These are phyloP conservation scores for Globisporangium nodosum DNA, from an alignment of 352 stramenopile species.

Conservation along the genomic window DNA sequence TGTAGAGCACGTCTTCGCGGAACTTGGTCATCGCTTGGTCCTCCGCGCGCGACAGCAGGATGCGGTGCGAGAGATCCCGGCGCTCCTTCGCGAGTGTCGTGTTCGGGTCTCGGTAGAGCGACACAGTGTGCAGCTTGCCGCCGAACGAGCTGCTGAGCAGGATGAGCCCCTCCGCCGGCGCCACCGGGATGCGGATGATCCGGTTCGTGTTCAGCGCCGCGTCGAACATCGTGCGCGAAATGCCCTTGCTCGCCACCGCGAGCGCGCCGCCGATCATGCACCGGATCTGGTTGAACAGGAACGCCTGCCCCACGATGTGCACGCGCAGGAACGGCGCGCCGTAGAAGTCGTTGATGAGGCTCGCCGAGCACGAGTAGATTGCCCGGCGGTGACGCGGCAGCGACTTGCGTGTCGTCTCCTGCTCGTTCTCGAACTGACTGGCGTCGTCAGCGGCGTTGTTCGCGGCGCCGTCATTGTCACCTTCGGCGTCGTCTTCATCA, in stretches of 20 bases:
- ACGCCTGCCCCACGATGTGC: slow-evolving; percentile 76
- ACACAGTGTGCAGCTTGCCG: slow-evolving; percentile 74
- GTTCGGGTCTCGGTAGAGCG: slow-evolving; percentile 64
- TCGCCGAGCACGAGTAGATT: slow-evolving; percentile 73
- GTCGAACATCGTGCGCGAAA: slow-evolving; percentile 62
- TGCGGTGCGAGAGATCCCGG: slow-evolving; percentile 47
- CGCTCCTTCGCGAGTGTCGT: slow-evolving; percentile 49
- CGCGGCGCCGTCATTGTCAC: not conserved
- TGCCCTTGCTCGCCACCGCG: slow-evolving; percentile 68
- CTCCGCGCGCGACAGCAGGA: slow-evolving; percentile 44
- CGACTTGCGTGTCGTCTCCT: slow-evolving; percentile 40
- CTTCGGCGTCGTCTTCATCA: slow-evolving; percentile 7
- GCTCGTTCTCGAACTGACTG: slow-evolving; percentile 37
- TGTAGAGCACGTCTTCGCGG: slow-evolving; percentile 70
- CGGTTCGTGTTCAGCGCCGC: slow-evolving; percentile 73
- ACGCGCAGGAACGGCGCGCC: slow-evolving; percentile 66
- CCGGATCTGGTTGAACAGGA: slow-evolving; percentile 89
- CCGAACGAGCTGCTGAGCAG: slow-evolving; percentile 80
- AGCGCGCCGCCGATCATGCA: slow-evolving; percentile 88
- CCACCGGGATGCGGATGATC: slow-evolving; percentile 84
- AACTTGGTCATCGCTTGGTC: slow-evolving; percentile 56
- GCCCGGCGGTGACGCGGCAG: slow-evolving; percentile 64
- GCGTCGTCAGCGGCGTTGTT: slow-evolving; percentile 9
- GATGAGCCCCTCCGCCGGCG: slow-evolving; percentile 83
- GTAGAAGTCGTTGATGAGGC: slow-evolving; percentile 49